These are phyloP conservation scores for Spergularia bocconei DNA, from an alignment of 148 eudicot genomes.

Conservation along the genomic window DNA sequence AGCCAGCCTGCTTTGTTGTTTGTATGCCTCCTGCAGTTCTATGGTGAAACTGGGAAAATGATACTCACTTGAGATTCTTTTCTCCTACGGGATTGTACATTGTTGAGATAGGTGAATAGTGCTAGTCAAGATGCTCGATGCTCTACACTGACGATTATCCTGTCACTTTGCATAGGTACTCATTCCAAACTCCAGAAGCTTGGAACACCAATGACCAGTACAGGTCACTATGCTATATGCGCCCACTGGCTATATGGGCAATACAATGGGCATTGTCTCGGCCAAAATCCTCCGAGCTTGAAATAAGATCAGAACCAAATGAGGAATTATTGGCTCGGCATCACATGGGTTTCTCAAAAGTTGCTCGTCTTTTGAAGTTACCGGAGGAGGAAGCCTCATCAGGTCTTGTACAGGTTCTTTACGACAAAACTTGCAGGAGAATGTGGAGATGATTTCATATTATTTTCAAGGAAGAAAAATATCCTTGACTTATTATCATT, in stretches of 20 bases:
- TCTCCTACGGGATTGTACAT: no score
- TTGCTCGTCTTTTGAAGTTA: conserved; percentile 36
- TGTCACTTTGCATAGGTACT: conserved; percentile 24
- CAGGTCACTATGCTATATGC: conserved; percentile 50
- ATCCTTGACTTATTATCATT: conserved; percentile 5
- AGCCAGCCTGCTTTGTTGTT: background rate
- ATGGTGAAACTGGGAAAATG: no score
- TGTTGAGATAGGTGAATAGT: no score
- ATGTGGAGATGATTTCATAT: conserved; percentile 26
- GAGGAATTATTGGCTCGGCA: conserved; percentile 29
- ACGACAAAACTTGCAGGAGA: conserved; percentile 36
- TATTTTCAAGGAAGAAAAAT: conserved; percentile 12
- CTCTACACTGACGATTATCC: background rate
- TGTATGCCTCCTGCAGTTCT: background rate
- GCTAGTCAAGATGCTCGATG: no score
- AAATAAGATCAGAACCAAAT: conserved; percentile 25
- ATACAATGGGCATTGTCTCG: conserved; percentile 46
- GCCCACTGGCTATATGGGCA: conserved; percentile 53
- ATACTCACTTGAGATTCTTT: no score
- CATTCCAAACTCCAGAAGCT: conserved; percentile 51
- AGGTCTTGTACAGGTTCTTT: conserved; percentile 34
- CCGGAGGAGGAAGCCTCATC: conserved; percentile 33
- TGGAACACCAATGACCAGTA: conserved; percentile 46
- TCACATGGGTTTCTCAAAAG: conserved; percentile 37
- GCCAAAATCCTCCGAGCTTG: conserved; percentile 23